A percentile compares a stretch with the other conserved stretches of the same genome.
phyloP scores from a whole-genome alignment of 495 filamentous ascomycete genomes.

The Beverwykella pulmonaria region DNA sequence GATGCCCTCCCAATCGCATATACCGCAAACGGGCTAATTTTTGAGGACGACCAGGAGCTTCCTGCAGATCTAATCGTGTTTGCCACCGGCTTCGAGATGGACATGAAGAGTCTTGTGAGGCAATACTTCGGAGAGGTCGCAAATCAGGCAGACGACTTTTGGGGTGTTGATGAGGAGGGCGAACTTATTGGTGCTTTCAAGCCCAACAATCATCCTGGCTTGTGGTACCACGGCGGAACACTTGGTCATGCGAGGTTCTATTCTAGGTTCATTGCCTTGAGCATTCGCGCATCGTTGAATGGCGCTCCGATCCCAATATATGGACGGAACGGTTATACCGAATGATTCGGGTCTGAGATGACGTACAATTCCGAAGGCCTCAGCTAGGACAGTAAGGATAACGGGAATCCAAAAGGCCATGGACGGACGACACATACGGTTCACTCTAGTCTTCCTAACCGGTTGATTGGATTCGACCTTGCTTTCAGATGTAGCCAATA shows the following conservation, averaged over 20 bases:
- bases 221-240: conserved; percentile 49
- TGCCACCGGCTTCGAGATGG: conserved; percentile 47
- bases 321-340: not conserved
- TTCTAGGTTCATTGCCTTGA: conserved; percentile 46
- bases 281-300: not conserved
- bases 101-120: conserved; percentile 37
- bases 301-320: not conserved
- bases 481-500: no score
- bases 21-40: conserved; percentile 43
- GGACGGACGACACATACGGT: no score
- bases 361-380: no score
- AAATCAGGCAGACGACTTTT: conserved; percentile 46
- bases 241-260: conserved; percentile 45
- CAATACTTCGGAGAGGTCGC: conserved; percentile 46
- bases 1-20: conserved; percentile 40
- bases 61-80: conserved; percentile 48
- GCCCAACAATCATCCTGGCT: conserved; percentile 42
- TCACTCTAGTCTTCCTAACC: no score
- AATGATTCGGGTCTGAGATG: no score
- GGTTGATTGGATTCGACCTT: no score
- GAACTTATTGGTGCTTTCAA: conserved; percentile 42
- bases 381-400: no score
- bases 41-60: conserved; percentile 46
- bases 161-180: conserved; percentile 48
- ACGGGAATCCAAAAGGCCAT: no score